These are phyloP conservation scores for Myxozyma melibiosi DNA, from an alignment of 805 yeast genomes.

Conservation along the genomic window DNA sequence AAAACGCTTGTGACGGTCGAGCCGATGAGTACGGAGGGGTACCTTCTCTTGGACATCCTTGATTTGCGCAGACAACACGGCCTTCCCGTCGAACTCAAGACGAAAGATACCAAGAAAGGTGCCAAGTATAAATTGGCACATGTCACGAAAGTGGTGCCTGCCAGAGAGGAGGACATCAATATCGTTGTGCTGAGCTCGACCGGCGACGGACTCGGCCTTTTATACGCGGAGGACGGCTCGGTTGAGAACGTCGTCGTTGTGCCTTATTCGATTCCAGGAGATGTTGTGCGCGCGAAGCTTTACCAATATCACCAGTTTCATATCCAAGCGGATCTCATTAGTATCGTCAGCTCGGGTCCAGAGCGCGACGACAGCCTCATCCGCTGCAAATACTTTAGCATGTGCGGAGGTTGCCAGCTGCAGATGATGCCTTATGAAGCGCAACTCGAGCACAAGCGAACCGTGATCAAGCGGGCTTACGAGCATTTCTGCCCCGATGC, in stretches of 20 bases:
- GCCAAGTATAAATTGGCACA: too few relatives aligned
- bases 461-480: slow-evolving; percentile 81
- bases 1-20: slow-evolving; percentile 57
- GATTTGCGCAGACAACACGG: slow-evolving; percentile 52
- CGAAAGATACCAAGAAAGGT: too few relatives aligned
- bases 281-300: slow-evolving; percentile 65
- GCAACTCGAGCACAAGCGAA: slow-evolving; percentile 71
- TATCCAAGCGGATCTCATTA: slow-evolving; percentile 69
- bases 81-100: slow-evolving; percentile 41
- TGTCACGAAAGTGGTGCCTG: too few relatives aligned
- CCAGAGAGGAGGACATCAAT: slow-evolving; percentile 63
- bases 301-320: slow-evolving; percentile 71
- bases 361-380: slow-evolving; percentile 62
- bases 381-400: slow-evolving; percentile 82
- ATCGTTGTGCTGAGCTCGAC: slow-evolving; percentile 66
- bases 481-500: slow-evolving; percentile 58
- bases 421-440: slow-evolving; percentile 74
- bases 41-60: slow-evolving; percentile 70
- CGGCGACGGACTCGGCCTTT: slow-evolving; percentile 84
- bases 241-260: slow-evolving; percentile 68
- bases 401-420: slow-evolving; percentile 93
- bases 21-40: slow-evolving; percentile 79
- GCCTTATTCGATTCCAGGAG: slow-evolving; percentile 91
- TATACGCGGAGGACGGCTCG: slow-evolving; percentile 58
- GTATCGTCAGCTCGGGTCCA: slow-evolving; percentile 49